A percentile compares a stretch with the other conserved stretches of the same genome.
Evolutionary conservation across 2,329 filamentous ascomycete species (phyloP).

Genomic region (Cryphonectria japonica): DNA sequence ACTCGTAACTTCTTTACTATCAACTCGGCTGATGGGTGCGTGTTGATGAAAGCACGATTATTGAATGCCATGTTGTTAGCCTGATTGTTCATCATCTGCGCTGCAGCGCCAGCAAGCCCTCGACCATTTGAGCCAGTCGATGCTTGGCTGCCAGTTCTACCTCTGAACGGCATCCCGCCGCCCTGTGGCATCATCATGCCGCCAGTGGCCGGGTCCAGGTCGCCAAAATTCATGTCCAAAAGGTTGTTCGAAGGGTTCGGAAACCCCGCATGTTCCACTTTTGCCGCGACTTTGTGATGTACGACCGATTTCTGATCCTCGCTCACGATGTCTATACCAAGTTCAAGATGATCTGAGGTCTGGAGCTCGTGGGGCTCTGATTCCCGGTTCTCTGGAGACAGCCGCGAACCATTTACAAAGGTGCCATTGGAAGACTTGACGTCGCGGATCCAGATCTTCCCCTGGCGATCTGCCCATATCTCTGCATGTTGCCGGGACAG

Average conservation of each 20-base stretch:
- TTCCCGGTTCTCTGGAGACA: conserved; percentile 94
- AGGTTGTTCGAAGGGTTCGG: conserved; percentile 75
- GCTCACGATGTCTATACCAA: conserved; percentile 97
- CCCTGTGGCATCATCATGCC: conserved; percentile 71
- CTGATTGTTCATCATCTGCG: conserved; percentile 52
- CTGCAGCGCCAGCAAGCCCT: conserved; percentile 58
- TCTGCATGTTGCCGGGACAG: conserved; percentile 95
- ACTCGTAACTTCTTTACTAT: conserved; percentile 88
- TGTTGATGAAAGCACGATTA: conserved; percentile 29
- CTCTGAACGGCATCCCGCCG: conserved; percentile 71
- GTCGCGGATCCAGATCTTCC: conserved; percentile 94
- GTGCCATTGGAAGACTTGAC: conserved; percentile 99
- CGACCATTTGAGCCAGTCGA: conserved; percentile 61
- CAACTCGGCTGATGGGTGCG: conserved; percentile 74
- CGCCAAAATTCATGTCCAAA: conserved; percentile 88
- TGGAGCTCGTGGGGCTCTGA: conserved; percentile 94
- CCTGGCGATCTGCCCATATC: conserved; percentile 83
- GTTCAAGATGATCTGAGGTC: conserved; percentile 87
- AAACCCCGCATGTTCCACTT: conserved; percentile 92
- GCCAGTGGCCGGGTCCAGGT: conserved; percentile 80
- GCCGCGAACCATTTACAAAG: conserved; percentile 88
- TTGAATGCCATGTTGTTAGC: conserved; percentile 57
- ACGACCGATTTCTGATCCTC: conserved; percentile 99
- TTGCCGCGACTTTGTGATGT: conserved; percentile 96
- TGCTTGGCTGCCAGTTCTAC: conserved; percentile 69